These are phyloP conservation scores for Colletotrichum brevisporum DNA, from an alignment of 2,329 filamentous ascomycete genomes.

Conservation along the genomic window DNA sequence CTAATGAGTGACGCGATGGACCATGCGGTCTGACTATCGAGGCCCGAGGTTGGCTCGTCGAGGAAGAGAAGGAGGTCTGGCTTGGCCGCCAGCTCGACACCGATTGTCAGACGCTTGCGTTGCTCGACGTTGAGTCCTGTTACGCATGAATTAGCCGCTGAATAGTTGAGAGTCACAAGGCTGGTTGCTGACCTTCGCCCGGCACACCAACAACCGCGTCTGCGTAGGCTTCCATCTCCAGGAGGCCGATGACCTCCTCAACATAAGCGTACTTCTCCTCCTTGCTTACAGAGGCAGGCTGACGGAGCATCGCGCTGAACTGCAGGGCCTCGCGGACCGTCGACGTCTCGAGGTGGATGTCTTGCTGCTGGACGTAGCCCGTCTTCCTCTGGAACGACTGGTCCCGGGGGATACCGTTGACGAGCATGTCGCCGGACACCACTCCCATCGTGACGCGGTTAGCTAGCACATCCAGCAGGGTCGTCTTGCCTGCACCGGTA, in stretches of 20 bases:
- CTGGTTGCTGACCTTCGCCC: conserved; percentile 45
- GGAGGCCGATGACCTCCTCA: conserved; percentile 74
- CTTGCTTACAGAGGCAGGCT: conserved; percentile 66
- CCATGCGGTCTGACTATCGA: conserved; percentile 52
- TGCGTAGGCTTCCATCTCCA: conserved; percentile 75
- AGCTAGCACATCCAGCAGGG: conserved; percentile 75
- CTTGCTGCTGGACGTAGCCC: conserved; percentile 46
- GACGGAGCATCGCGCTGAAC: conserved; percentile 76
- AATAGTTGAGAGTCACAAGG: neutral
- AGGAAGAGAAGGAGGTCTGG: conserved; percentile 74
- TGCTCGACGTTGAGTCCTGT: conserved; percentile 64
- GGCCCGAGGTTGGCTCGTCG: conserved; percentile 73
- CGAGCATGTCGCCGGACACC: conserved; percentile 42
- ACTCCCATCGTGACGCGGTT: conserved; percentile 64
- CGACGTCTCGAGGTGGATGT: conserved; percentile 62
- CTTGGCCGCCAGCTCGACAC: conserved; percentile 77
- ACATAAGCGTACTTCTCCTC: conserved; percentile 77
- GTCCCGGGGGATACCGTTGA: conserved; percentile 23
- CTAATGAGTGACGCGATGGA: conserved; percentile 60
- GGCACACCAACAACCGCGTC: conserved; percentile 69
- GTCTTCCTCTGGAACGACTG: conserved; percentile 27
- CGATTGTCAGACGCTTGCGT: conserved; percentile 77
- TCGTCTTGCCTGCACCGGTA: conserved; percentile 48
- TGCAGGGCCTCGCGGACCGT: conserved; percentile 77
- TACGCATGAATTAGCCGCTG: neutral